These are phyloP conservation scores for Tetracentron sinense DNA, from an alignment of 164 flowering plant species.

Conservation along the genomic window DNA sequence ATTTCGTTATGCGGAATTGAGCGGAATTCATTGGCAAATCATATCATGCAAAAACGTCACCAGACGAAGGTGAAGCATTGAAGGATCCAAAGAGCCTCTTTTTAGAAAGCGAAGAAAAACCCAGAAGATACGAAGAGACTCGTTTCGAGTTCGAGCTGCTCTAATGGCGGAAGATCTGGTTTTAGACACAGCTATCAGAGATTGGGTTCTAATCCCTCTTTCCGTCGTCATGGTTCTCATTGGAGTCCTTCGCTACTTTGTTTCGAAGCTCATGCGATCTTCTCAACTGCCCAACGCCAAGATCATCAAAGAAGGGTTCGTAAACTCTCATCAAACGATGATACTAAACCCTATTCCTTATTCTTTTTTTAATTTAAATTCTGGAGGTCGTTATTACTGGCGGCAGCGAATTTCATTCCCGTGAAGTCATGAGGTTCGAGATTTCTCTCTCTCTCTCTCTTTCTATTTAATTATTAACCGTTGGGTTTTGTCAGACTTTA, in stretches of 20 bases:
- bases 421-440: conserved; percentile 80
- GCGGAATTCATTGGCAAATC: too few relatives aligned
- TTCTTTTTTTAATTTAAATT: neutral
- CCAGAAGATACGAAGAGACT: neutral
- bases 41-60: too few relatives aligned
- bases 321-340: neutral
- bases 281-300: conserved; percentile 68
- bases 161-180: conserved; percentile 96
- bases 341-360: neutral
- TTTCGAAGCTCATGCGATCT: conserved; percentile 90
- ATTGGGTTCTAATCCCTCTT: conserved; percentile 94
- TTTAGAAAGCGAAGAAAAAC: neutral
- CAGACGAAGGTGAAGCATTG: too few relatives aligned
- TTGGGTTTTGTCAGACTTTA: too few relatives aligned
- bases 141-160: neutral
- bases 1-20: too few relatives aligned
- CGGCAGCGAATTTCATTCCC: conserved; percentile 80
- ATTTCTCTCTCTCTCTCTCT: too few relatives aligned
- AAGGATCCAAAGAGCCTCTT: too few relatives aligned
- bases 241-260: conserved; percentile 87
- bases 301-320: conserved; percentile 84
- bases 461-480: too few relatives aligned
- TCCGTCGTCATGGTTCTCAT: conserved; percentile 98
- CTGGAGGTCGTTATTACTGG: conserved; percentile 55
- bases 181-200: conserved; percentile 91